A percentile compares a stretch with the other conserved stretches of the same genome.
These are phyloP conservation scores for Amylostereum areolatum DNA, from an alignment of 1,284 basidiomycete species.

Conservation along the genomic window DNA sequence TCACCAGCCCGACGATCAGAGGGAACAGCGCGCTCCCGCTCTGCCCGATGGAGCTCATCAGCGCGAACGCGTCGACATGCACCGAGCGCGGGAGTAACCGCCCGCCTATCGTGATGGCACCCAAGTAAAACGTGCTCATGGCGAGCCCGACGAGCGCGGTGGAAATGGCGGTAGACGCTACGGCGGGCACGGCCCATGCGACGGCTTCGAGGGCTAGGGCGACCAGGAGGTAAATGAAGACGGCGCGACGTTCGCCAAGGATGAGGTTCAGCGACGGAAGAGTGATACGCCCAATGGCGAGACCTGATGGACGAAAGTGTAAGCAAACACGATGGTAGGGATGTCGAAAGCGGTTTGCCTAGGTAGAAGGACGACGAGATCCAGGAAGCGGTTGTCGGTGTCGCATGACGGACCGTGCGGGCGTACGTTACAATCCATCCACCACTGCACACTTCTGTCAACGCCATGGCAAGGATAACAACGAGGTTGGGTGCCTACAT, in stretches of 20 bases:
- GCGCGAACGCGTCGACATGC: slow-evolving; percentile 27
- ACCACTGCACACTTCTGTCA: slow-evolving; percentile 15
- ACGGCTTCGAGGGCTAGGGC: slow-evolving; percentile 25
- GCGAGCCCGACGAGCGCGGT: slow-evolving; percentile 28
- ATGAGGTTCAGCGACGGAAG: slow-evolving; percentile 24
- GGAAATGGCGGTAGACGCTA: slow-evolving; percentile 25
- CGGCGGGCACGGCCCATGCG: slow-evolving; percentile 24
- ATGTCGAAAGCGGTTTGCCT: slow-evolving; percentile 13
- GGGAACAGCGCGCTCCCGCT: slow-evolving; percentile 29
- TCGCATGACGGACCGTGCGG: slow-evolving; percentile 22
- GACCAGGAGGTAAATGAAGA: slow-evolving; percentile 23
- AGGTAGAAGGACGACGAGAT: slow-evolving; percentile 27
- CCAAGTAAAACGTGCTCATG: slow-evolving; percentile 28
- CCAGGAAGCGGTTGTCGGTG: slow-evolving; percentile 25
- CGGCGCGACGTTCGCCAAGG: slow-evolving; percentile 25
- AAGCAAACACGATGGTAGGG: background rate
- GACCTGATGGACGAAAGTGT: slow-evolving; percentile 12
- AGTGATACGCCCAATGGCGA: slow-evolving; percentile 25
- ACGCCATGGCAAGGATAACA: background rate
- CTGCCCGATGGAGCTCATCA: slow-evolving; percentile 27
- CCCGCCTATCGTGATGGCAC: slow-evolving; percentile 23
- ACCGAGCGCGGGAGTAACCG: slow-evolving; percentile 24
- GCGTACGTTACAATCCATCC: slow-evolving; percentile 28
- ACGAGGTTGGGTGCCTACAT: slow-evolving; percentile 16
- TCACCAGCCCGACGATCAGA: slow-evolving; percentile 26